Evolutionary conservation across 257 asterid genomes (phyloP).

Genomic region (Sherardia arvensis): DNA sequence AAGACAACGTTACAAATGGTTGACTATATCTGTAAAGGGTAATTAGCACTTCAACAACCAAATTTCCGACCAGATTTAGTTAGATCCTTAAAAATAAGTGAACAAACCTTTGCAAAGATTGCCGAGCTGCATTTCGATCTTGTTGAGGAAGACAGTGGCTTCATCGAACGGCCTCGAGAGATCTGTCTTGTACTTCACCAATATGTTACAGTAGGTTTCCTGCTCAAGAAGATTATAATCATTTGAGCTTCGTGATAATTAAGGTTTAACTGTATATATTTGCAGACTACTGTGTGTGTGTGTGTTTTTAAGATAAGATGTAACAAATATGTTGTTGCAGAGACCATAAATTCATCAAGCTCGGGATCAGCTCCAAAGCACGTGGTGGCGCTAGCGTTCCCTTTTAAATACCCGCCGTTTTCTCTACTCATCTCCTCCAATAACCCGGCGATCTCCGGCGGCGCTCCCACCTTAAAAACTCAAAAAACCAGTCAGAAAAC

Average conservation of each 20-base stretch:
- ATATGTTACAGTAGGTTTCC: conserved; percentile 63
- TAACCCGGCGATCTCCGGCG: conserved; percentile 29
- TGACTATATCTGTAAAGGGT: background rate
- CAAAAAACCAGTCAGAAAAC: background rate
- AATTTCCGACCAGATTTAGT: background rate
- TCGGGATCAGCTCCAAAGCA: conserved; percentile 40
- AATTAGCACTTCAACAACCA: conserved; percentile 1
- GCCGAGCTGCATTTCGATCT: conserved; percentile 52
- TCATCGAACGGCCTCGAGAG: conserved; percentile 74
- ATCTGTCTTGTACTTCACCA: conserved; percentile 69
- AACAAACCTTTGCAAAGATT: conserved; percentile 54
- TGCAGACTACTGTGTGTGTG: background rate
- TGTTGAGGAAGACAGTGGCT: conserved; percentile 70
- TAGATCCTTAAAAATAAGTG: no score
- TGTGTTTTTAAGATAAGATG: background rate
- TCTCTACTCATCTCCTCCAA: conserved; percentile 36
- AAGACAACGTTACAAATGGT: no score
- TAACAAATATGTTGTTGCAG: no score
- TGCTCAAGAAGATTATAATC: conserved; percentile 13
- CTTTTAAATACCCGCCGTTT: conserved; percentile 17
- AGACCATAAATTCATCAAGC: conserved; percentile 48
- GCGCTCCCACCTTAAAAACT: conserved; percentile 40
- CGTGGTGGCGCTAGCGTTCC: conserved; percentile 10
- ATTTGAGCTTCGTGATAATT: no score
- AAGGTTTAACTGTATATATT: no score